A percentile compares a stretch with the other conserved stretches of the same genome.
These are phyloP conservation scores for Jamesozyma piceae DNA, from an alignment of 805 yeast genomes.

Conservation along the genomic window DNA sequence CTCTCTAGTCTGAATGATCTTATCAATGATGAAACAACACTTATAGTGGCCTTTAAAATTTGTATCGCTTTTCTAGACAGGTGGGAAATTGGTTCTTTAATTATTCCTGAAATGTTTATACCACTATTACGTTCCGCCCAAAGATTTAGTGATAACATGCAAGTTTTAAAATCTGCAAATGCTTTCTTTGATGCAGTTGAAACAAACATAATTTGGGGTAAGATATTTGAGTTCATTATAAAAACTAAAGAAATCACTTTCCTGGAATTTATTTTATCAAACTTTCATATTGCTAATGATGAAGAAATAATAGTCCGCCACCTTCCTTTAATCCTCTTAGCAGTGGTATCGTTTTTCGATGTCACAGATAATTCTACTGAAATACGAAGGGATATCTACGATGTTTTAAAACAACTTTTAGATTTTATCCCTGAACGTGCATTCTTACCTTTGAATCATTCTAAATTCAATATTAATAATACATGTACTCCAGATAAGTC, in stretches of 20 bases:
- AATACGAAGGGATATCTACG: not conserved
- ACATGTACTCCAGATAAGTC: constrained; percentile 14
- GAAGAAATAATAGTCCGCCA: constrained; percentile 78
- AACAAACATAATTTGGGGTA: constrained; percentile 67
- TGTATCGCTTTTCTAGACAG: constrained; percentile 73
- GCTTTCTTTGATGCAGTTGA: constrained; percentile 83
- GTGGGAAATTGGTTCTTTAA: constrained; percentile 82
- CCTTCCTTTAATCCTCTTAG: constrained; percentile 58
- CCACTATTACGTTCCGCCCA: constrained; percentile 52
- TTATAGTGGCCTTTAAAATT: constrained; percentile 48
- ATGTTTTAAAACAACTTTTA: constrained; percentile 34
- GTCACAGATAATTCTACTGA: not conserved
- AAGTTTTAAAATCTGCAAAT: constrained; percentile 48
- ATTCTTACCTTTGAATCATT: constrained; percentile 43
- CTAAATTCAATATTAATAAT: constrained; percentile 16
- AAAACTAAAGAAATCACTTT: constrained; percentile 36
- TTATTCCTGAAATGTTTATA: constrained; percentile 60
- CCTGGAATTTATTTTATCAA: constrained; percentile 48
- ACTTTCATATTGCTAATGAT: constrained; percentile 63
- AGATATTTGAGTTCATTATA: constrained; percentile 33
- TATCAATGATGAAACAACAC: constrained; percentile 30
- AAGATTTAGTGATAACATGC: constrained; percentile 18
- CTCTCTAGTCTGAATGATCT: constrained; percentile 44
- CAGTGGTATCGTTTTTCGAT: constrained; percentile 30
- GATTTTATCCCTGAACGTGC: constrained; percentile 56